Base-by-base conservation (phyloP, 768 basidiomycete genomes). In the Roridomyces roridus region DNA sequence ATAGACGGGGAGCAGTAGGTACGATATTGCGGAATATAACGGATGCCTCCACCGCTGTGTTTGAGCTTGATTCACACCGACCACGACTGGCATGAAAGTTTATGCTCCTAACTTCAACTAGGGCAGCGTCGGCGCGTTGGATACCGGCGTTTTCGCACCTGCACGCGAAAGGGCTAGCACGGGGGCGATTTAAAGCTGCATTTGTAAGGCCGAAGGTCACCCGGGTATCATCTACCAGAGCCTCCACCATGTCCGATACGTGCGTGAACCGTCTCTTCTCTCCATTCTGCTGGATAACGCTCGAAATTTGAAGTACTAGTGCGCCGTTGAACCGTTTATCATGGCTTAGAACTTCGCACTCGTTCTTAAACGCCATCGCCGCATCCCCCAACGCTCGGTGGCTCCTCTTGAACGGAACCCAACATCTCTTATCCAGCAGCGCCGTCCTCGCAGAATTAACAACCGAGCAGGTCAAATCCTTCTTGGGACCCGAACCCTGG, bases 251-350 rank as follows among this genome's bases (percentile, higher is more conserved):
- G 57, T 25, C 48, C 21, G 42, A 49, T 6, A 40, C 29, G 58
- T 54, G 46, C 24, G 58, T 54, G 23, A 20, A 11, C 36, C 35
- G 23, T 12, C 29, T 29, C 15, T 26, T 2, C 14, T 25, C 7
- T n/a, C 28, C 15, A n/a, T 20, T 18, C 39, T n/a, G 39, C 20
- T 42, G 25, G 52, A 36, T 37, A 31, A 15, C 25, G 21, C 37
- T 18, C 9, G 26, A n/a, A n/a, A n/a, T n/a, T n/a, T 20, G 25
- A 14, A 36, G n/a, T 28, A 63, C 52, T 21, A 40, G 89, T 36
- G 90, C 91, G 51, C 85, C 89, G 39, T 73, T 93, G 28, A 93
- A 93, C 70, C 87, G 92, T 15, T 79, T 94, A 18, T 86, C 90
- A 1, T 94, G 94, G 87, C 79, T 95, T 31, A 81, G 92, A 24